These are phyloP conservation scores for Penicillium palitans DNA, from an alignment of 2,329 filamentous ascomycete species.

Conservation along the genomic window DNA sequence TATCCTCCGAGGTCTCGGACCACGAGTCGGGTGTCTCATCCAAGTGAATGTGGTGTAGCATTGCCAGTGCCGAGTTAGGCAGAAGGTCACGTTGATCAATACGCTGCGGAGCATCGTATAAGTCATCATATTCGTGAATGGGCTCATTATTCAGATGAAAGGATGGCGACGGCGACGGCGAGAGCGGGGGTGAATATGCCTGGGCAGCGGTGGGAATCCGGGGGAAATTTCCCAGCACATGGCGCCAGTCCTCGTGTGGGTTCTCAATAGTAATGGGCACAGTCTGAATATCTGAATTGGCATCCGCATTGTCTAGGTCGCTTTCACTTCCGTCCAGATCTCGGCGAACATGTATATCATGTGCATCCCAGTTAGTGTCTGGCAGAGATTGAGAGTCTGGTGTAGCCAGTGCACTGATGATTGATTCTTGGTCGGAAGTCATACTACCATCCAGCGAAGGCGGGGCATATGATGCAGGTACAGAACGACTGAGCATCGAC, in stretches of 20 bases:
- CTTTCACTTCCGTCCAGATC: conserved; percentile 35
- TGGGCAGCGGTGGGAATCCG: conserved; percentile 35
- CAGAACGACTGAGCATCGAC: conserved; percentile 67
- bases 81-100: conserved; percentile 62
- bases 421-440: conserved; percentile 82
- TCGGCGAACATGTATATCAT: conserved; percentile 36
- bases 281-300: conserved; percentile 29
- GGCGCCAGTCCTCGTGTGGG: conserved; percentile 60
- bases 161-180: conserved; percentile 5
- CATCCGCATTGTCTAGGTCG: conserved; percentile 26
- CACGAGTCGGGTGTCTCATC: conserved; percentile 45
- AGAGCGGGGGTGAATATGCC: conserved; percentile 20
- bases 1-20: conserved; percentile 48
- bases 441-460: conserved; percentile 89
- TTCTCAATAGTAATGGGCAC: conserved; percentile 43
- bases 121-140: conserved; percentile 20
- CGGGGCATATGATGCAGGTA: conserved; percentile 75
- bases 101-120: conserved; percentile 34
- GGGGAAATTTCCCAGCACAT: conserved; percentile 44
- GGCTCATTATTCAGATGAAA: conserved; percentile 20
- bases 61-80: conserved; percentile 76
- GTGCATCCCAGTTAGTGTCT: conserved; percentile 61
- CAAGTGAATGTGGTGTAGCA: conserved; percentile 70
- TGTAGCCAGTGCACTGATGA: conserved; percentile 79
- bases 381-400: conserved; percentile 65